These are phyloP conservation scores for Debaryomyces coudertii DNA, from an alignment of 1,139 yeast species.

Conservation along the genomic window DNA sequence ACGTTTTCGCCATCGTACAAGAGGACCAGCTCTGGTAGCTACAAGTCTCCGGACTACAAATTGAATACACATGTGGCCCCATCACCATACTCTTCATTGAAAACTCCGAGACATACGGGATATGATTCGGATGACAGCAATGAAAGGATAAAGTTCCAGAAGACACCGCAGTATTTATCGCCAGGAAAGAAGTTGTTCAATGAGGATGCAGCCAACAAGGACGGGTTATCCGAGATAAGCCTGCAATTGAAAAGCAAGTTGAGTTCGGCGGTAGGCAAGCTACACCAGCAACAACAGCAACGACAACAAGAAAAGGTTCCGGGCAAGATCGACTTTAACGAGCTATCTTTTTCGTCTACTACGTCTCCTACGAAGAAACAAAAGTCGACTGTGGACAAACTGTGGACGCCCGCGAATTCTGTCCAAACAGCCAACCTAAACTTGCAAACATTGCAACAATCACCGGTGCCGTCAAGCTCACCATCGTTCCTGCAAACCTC, in stretches of 20 bases:
- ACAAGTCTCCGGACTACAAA: constrained; percentile 39
- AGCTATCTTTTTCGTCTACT: constrained; percentile 34
- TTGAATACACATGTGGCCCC: constrained; percentile 27
- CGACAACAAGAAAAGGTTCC: constrained; percentile 22
- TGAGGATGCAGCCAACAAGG: constrained; percentile 24
- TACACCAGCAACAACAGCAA: constrained; percentile 27
- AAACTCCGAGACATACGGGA: constrained; percentile 40
- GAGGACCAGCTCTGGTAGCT: constrained; percentile 34
- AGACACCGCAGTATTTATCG: constrained; percentile 47
- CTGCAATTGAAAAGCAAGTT: constrained; percentile 40
- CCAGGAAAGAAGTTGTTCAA: constrained; percentile 40
- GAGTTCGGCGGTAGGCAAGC: constrained; percentile 45
- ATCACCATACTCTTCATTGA: constrained; percentile 37
- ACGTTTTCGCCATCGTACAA: constrained; percentile 48
- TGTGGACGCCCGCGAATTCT: constrained; percentile 29
- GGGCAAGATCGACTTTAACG: constrained; percentile 35
- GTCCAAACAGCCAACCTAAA: constrained; percentile 36
- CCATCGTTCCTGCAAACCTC: constrained; percentile 15
- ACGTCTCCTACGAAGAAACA: constrained; percentile 35
- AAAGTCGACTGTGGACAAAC: constrained; percentile 14
- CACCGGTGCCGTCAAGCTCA: constrained; percentile 27
- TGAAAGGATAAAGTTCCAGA: constrained; percentile 33
- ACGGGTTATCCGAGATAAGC: constrained; percentile 44
- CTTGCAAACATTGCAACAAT: constrained; percentile 42
- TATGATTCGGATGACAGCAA: constrained; percentile 30